These are phyloP conservation scores for Calendula officinalis DNA, from an alignment of 129 eudicot species.

Conservation along the genomic window DNA sequence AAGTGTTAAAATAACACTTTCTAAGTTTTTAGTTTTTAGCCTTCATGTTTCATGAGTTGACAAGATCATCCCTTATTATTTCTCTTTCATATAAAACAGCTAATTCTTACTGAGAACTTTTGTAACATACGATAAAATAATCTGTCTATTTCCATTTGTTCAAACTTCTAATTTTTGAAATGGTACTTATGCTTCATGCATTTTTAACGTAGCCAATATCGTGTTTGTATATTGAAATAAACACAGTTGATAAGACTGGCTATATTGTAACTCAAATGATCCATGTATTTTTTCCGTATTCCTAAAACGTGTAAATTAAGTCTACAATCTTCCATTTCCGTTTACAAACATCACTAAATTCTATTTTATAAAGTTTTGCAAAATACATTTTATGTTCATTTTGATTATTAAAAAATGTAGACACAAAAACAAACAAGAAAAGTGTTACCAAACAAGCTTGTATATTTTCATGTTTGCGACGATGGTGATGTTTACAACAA, in stretches of 20 bases:
- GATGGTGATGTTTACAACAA: background rate
- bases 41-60: background rate
- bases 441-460: slow-evolving; percentile 4
- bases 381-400: background rate
- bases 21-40: background rate
- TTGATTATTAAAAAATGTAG: background rate
- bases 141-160: too few relatives aligned
- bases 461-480: background rate
- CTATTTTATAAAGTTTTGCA: background rate
- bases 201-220: too few relatives aligned
- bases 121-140: too few relatives aligned
- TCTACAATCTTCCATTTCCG: background rate
- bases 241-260: background rate
- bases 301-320: background rate
- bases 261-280: too few relatives aligned
- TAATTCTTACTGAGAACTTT: too few relatives aligned
- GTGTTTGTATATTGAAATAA: background rate
- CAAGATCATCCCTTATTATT: background rate
- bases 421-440: background rate
- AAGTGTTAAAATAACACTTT: background rate
- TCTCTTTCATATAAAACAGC: too few relatives aligned
- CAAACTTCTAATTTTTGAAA: too few relatives aligned
- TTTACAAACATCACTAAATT: background rate
- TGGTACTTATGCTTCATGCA: too few relatives aligned
- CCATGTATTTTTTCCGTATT: too few relatives aligned